These are phyloP conservation scores for Paramyrothecium roridum DNA, from an alignment of 2,329 filamentous ascomycete genomes.

Conservation along the genomic window DNA sequence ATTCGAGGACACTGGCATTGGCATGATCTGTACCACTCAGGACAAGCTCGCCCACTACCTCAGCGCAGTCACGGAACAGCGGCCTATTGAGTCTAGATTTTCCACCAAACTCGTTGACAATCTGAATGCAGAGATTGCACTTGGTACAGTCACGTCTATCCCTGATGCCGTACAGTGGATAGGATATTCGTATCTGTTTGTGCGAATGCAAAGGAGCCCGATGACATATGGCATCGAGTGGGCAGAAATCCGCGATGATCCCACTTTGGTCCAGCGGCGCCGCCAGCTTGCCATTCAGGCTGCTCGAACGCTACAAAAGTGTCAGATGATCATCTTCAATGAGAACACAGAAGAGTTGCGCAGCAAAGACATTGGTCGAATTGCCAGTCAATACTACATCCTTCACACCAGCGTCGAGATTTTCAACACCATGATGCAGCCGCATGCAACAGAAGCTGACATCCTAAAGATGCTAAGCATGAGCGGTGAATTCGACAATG, in stretches of 20 bases:
- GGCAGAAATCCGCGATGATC: slow-evolving; percentile 85
- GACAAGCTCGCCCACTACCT: slow-evolving; percentile 91
- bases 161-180: slow-evolving; percentile 95
- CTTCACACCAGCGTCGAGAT: slow-evolving; percentile 90
- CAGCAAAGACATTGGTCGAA: slow-evolving; percentile 92
- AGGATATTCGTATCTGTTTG: slow-evolving; percentile 95
- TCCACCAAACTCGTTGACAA: slow-evolving; percentile 94
- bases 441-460: slow-evolving; percentile 83
- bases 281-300: slow-evolving; percentile 86
- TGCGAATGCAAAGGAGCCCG: slow-evolving; percentile 91
- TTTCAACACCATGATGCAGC: slow-evolving; percentile 93
- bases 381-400: slow-evolving; percentile 96
- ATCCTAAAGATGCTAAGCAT: slow-evolving; percentile 94
- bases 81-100: slow-evolving; percentile 96
- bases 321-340: slow-evolving; percentile 99
- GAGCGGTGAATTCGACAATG: slow-evolving; percentile 97
- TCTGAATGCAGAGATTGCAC: slow-evolving; percentile 87
- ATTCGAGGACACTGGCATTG: slow-evolving; percentile 95
- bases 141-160: slow-evolving; percentile 94
- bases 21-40: slow-evolving; percentile 96
- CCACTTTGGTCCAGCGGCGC: slow-evolving; percentile 79
- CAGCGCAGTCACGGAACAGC: slow-evolving; percentile 88
- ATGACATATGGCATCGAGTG: slow-evolving; percentile 94
- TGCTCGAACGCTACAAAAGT: slow-evolving; percentile 80
- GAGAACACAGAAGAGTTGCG: slow-evolving; percentile 89